Percentiles rank a stretch among this genome's conserved stretches.
phyloP scores from a whole-genome alignment of 2,329 filamentous ascomycete genomes.

The Trichoderma koningiopsis region DNA sequence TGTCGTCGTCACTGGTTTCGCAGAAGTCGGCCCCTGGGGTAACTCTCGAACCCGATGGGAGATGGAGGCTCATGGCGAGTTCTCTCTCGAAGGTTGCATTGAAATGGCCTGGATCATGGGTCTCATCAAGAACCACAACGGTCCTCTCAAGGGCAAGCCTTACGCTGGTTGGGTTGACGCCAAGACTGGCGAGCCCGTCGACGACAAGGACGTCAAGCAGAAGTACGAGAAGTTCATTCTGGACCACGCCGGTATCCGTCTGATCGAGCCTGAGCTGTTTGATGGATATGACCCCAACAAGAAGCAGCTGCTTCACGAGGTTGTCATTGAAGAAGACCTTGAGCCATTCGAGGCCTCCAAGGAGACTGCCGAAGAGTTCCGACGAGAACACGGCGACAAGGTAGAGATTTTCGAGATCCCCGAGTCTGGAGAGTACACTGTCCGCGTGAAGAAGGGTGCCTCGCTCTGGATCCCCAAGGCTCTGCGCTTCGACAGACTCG shows the following conservation, averaged over 20 bases:
- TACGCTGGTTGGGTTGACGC: constrained; percentile 97
- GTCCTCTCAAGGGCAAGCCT: constrained; percentile 89
- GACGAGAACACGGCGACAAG: constrained; percentile 94
- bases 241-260: constrained; percentile 93
- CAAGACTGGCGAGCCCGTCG: constrained; percentile 92
- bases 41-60: constrained; percentile 98
- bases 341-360: constrained; percentile 97
- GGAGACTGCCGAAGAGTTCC: constrained; percentile 97
- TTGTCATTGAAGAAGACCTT: constrained; percentile 95
- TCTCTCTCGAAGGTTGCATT: constrained; percentile 95
- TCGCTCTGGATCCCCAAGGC: constrained; percentile 96
- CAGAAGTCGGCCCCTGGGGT: constrained; percentile 96
- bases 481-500: constrained; percentile 92
- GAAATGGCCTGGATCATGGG: constrained; percentile 99
- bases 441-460: constrained; percentile 93
- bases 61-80: constrained; percentile 96
- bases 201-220: constrained; percentile 95
- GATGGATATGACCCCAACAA: constrained; percentile 96
- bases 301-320: constrained; percentile 97
- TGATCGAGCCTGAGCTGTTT: constrained; percentile 97
- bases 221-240: constrained; percentile 98
- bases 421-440: constrained; percentile 90
- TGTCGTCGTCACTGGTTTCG: constrained; percentile 94
- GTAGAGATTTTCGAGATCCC: constrained; percentile 95
- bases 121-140: constrained; percentile 98